Conservation (phyloP, 768 basidiomycete species). For the Tylopilus plumbeoviolaceoides region DNA sequence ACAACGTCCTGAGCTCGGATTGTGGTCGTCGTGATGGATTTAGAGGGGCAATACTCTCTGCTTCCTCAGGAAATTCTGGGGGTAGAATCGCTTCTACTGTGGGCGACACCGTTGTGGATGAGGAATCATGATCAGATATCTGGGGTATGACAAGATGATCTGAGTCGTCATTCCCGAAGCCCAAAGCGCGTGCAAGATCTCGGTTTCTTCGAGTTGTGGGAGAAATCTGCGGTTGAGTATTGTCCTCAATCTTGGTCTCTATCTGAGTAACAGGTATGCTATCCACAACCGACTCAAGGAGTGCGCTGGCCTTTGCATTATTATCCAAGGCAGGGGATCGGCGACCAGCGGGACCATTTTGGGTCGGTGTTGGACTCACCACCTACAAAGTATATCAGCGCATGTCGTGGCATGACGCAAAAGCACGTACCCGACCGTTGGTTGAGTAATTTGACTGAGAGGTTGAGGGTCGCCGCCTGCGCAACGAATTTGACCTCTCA, state of each 20-base stretch:
- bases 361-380: constrained; percentile 48
- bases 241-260: constrained; percentile 25
- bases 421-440: constrained; percentile 42
- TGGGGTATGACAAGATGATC: constrained; percentile 23
- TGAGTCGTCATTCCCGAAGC: constrained; percentile 51
- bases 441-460: constrained; percentile 76
- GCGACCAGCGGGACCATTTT: constrained; percentile 29
- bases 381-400: constrained; percentile 37
- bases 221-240: constrained; percentile 36
- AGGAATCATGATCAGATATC: constrained; percentile 21
- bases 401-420: background rate
- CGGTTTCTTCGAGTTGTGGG: constrained; percentile 61
- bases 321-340: constrained; percentile 42
- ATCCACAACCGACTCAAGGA: constrained; percentile 60
- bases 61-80: constrained; percentile 16
- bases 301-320: constrained; percentile 55
- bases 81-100: constrained; percentile 33
- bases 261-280: constrained; percentile 43
- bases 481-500: constrained; percentile 64
- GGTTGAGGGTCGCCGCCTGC: constrained; percentile 72
- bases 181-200: constrained; percentile 70
- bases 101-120: constrained; percentile 31
- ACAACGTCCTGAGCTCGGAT: constrained; percentile 4
- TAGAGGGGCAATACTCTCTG: constrained; percentile 8
- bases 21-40: constrained; percentile 4